These are phyloP conservation scores for Penicillium crystallinum DNA, from an alignment of 495 filamentous ascomycete genomes.

Conservation along the genomic window DNA sequence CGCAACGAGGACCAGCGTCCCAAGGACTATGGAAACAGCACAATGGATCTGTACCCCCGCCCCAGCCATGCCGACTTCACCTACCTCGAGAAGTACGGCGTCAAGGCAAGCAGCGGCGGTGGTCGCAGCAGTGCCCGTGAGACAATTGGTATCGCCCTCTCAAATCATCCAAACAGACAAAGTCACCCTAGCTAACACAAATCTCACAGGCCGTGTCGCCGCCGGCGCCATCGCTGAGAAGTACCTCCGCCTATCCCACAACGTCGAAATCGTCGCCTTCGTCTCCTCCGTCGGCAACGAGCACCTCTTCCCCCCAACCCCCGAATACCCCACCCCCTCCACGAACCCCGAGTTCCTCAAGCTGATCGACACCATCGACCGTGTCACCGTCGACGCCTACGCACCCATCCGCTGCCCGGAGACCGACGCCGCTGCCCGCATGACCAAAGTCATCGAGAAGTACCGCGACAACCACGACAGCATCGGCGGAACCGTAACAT, in stretches of 20 bases:
- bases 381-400: constrained; percentile 75
- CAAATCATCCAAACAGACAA: not conserved
- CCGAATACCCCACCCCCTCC: constrained; percentile 63
- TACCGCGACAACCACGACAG: constrained; percentile 79
- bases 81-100: constrained; percentile 94
- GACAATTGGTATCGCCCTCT: constrained; percentile 63
- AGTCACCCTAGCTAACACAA: not conserved
- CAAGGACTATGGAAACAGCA: constrained; percentile 86
- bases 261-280: constrained; percentile 87
- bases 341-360: constrained; percentile 82
- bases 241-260: constrained; percentile 73
- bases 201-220: constrained; percentile 64
- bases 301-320: constrained; percentile 77
- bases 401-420: constrained; percentile 85
- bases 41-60: constrained; percentile 87
- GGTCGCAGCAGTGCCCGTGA: constrained; percentile 89
- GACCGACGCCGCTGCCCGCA: constrained; percentile 54
- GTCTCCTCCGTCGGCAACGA: constrained; percentile 79
- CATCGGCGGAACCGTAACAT: constrained; percentile 94
- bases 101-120: constrained; percentile 89
- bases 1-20: constrained; percentile 91
- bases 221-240: constrained; percentile 96
- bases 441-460: constrained; percentile 75
- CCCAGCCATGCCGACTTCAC: constrained; percentile 96
- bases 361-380: constrained; percentile 67